These are phyloP conservation scores for Postia placenta DNA, from an alignment of 768 basidiomycete genomes.

Conservation along the genomic window DNA sequence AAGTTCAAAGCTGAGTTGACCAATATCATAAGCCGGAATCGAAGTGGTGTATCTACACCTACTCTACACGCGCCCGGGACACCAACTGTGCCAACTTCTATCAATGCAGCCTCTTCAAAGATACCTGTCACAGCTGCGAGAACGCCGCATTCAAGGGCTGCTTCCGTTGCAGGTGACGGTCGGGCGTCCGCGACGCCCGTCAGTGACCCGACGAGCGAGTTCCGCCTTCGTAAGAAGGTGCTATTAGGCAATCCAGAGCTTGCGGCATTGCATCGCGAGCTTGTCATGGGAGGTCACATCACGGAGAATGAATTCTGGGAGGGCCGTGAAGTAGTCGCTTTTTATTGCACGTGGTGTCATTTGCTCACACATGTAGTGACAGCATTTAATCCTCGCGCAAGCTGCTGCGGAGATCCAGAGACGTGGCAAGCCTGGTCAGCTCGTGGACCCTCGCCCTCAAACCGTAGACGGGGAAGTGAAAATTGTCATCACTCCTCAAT, in stretches of 20 bases:
- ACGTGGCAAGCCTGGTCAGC: constrained; percentile 78
- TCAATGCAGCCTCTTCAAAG: constrained; percentile 17
- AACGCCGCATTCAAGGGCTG: constrained; percentile 51
- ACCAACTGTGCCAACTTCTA: constrained; percentile 25
- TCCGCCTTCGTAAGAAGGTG: constrained; percentile 72
- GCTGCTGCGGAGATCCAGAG: constrained; percentile 66
- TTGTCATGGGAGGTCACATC: constrained; percentile 81
- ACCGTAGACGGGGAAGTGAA: constrained; percentile 84
- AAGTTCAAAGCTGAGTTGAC: constrained; percentile 78
- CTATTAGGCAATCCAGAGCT: constrained; percentile 75
- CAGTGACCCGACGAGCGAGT: constrained; percentile 59
- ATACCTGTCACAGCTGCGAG: constrained; percentile 30
- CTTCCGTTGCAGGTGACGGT: constrained; percentile 42
- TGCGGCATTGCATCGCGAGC: constrained; percentile 75
- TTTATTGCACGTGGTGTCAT: constrained; percentile 9
- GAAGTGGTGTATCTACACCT: constrained; percentile 25
- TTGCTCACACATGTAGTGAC: constrained; percentile 22
- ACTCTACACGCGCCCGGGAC: constrained; percentile 12
- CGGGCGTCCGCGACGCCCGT: constrained; percentile 44
- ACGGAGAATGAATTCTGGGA: constrained; percentile 97
- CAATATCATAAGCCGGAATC: constrained; percentile 70
- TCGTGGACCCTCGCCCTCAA: constrained; percentile 85
- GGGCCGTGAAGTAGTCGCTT: constrained; percentile 69
- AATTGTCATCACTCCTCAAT: constrained; percentile 84
- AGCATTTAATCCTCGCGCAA: constrained; percentile 77